Evolutionary conservation across 2,329 filamentous ascomycete genomes (phyloP).

Genomic region (Coniochaeta sp.): DNA sequence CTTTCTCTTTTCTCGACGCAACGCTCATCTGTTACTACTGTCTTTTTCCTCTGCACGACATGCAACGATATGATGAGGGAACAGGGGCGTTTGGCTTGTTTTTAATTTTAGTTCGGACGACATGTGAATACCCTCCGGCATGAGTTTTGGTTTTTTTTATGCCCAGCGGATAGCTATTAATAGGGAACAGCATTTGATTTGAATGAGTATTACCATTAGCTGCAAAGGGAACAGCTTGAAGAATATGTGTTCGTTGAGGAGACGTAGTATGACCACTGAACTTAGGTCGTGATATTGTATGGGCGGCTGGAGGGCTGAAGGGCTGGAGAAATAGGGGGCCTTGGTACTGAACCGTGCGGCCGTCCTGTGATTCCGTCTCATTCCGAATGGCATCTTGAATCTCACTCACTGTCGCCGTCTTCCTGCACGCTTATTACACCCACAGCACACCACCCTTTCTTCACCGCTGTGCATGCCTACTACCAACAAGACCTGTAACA

Average conservation of each 20-base stretch:
- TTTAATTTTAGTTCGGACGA: background rate
- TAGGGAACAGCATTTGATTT: background rate
- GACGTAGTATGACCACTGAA: background rate
- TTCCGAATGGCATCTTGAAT: background rate
- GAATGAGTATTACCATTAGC: background rate
- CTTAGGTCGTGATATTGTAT: background rate
- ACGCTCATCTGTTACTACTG: background rate
- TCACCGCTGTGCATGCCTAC: background rate
- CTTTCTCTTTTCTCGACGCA: background rate
- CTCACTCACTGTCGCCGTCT: background rate
- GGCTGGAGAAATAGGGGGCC: background rate
- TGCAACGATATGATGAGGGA: background rate
- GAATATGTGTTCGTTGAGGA: background rate
- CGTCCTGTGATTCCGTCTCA: background rate
- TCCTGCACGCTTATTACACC: background rate
- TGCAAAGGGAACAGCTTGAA: background rate
- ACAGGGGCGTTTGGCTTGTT: background rate
- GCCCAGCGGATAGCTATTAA: constrained; percentile 1
- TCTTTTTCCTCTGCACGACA: background rate
- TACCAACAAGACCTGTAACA: background rate
- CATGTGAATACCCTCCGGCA: background rate
- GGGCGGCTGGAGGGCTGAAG: background rate
- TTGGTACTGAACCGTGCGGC: background rate
- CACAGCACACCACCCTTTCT: background rate
- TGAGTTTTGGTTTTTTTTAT: background rate